Base-by-base conservation (phyloP, 345 rosid genomes). In the Citropsis articulata region DNA sequence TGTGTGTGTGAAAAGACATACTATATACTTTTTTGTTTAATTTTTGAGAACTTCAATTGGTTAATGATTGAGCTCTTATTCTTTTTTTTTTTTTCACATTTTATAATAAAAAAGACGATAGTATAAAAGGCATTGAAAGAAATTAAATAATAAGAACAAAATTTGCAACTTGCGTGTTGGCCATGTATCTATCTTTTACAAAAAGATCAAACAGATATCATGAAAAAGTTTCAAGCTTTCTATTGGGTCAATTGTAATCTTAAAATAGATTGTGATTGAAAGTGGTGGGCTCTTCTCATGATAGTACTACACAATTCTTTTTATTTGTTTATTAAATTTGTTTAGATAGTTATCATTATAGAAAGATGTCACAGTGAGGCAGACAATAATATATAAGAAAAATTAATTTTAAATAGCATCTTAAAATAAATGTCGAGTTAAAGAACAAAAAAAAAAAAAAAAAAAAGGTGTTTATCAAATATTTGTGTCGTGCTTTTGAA, bases 231-330 rank as follows among this genome's bases (percentile, higher is more conserved):
- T 5, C 42, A 73, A 73, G 7, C 6, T 25, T 50, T 71, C 48
- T 62, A 18, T 19, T 40, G n/a, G 56, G 12, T 60, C 36, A n/a
- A 42, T 61, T 25, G 38, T 9, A 42, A 74, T 42, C 57, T 61
- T 55, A 9, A 71, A 53, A 53, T 30, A 27, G 24, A 64, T 22
- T 48, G 62, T 71, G 45, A 50, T 71, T 71, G 14, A 50, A 69
- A 31, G 27, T n/a, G 48, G 61, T 75, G 77, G 77, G 70, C 28
- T 63, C 70, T 73, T 22, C 33, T 75, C 31, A 10, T 62, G 56
- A 73, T 60, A 40, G 36, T 60, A 36, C 24, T 35, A 10, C 18
- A 40, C 45, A 9, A 9, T 40, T 8, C 13, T 40, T 40, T 40
- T 40, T 40, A 40, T 40, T 40, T 40, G 3, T 31, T 31, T 3